Evolutionary conservation across 2,329 filamentous ascomycete species (phyloP).

Genomic region (Fusarium transvaalense): DNA sequence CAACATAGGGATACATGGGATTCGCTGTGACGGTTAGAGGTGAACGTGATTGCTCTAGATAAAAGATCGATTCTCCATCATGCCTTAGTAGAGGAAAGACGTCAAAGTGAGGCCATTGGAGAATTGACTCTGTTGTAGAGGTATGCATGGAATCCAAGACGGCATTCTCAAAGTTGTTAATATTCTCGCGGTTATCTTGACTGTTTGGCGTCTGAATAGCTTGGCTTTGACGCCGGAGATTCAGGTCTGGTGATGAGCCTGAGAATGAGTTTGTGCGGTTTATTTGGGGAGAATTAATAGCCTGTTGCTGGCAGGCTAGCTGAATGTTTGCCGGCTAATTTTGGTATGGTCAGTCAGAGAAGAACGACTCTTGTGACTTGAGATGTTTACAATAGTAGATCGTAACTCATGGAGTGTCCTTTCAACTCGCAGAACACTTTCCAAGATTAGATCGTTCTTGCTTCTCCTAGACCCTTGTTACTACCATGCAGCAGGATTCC

Average conservation of each 20-base stretch:
- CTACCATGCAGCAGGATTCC: neutral
- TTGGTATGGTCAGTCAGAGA: neutral
- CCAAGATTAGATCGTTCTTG: conserved; percentile 65
- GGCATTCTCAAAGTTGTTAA: conserved; percentile 58
- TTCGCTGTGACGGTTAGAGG: conserved; percentile 52
- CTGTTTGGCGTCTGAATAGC: conserved; percentile 43
- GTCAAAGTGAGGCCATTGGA: conserved; percentile 65
- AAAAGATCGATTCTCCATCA: conserved; percentile 61
- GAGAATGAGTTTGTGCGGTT: conserved; percentile 42
- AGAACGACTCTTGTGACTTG: rapidly evolving
- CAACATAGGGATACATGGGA: conserved; percentile 58
- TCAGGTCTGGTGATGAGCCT: conserved; percentile 41
- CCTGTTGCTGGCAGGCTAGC: conserved; percentile 13
- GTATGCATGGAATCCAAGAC: conserved; percentile 64
- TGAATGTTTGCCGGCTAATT: conserved; percentile 29
- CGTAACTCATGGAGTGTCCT: conserved; percentile 60
- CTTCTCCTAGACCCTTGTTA: conserved; percentile 54
- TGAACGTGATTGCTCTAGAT: conserved; percentile 59
- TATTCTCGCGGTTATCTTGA: conserved; percentile 38
- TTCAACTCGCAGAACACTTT: conserved; percentile 63
- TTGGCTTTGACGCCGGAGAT: conserved; percentile 42
- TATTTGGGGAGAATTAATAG: conserved; percentile 37
- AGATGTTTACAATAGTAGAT: conserved; percentile 54
- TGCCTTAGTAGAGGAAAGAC: conserved; percentile 58
- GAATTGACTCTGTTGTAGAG: conserved; percentile 63